Conservation (phyloP, 192 early-diverging fungal genomes). For the Diversispora epigaea region DNA sequence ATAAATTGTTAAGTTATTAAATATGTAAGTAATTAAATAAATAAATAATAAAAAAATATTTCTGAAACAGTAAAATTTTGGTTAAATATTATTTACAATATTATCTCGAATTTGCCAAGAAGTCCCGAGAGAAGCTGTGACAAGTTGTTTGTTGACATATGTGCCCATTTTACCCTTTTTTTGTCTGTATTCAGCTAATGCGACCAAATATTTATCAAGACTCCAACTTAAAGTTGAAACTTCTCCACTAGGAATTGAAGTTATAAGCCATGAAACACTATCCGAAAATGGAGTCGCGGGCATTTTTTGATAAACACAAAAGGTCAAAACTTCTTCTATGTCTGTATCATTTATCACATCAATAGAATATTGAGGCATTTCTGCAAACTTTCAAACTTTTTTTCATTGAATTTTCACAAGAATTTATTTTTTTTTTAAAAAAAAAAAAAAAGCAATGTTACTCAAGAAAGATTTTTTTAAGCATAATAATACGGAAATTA, state of each 20-base stretch:
- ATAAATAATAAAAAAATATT: not conserved
- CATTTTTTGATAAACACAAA: not conserved
- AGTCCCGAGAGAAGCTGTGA: not conserved
- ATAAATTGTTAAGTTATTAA: no score
- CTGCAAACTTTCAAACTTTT: not conserved
- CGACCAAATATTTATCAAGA: constrained; percentile 1
- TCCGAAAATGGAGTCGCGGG: not conserved
- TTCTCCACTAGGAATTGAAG: not conserved
- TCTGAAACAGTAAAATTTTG: no score
- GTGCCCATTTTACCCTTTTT: not conserved
- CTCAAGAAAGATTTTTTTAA: no score
- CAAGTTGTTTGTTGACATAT: not conserved
- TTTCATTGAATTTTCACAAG: no score
- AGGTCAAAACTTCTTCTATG: not conserved
- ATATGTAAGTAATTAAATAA: no score
- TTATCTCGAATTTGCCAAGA: not conserved
- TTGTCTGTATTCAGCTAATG: not conserved
- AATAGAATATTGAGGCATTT: not conserved
- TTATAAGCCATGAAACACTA: not conserved
- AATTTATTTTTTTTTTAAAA: no score
- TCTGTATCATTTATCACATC: not conserved
- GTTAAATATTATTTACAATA: not conserved
- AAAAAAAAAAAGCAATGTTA: no score
- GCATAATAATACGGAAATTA: no score
- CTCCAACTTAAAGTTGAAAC: not conserved